A percentile compares a stretch with the other conserved stretches of the same genome.
Conservation (phyloP, 768 basidiomycete genomes). For the Dentipellis sp. region DNA sequence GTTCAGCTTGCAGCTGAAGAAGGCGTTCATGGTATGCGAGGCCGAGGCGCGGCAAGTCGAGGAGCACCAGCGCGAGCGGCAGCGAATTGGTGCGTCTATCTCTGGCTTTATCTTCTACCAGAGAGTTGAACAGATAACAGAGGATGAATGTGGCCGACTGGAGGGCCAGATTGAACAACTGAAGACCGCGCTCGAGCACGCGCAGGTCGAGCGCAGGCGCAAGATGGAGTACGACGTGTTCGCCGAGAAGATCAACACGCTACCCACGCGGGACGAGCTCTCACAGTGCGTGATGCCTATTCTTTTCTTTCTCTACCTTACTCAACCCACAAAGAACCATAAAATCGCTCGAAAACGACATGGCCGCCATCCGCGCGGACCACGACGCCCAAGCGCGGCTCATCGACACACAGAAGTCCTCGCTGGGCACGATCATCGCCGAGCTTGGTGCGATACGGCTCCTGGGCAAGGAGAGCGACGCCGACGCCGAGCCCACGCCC, state of each 20-base stretch:
- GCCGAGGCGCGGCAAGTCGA: slow-evolving; percentile 81
- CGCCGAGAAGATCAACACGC: slow-evolving; percentile 71
- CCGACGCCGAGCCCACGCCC: slow-evolving; percentile 7
- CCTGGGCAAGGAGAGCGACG: slow-evolving; percentile 58
- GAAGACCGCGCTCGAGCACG: slow-evolving; percentile 68
- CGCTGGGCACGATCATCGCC: slow-evolving; percentile 54
- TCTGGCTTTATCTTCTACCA: slow-evolving; percentile 1
- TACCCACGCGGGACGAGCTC: slow-evolving; percentile 70
- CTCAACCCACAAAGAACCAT: slow-evolving; percentile 42
- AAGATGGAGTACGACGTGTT: slow-evolving; percentile 86
- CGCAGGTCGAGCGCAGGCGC: slow-evolving; percentile 61
- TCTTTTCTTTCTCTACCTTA: not conserved
- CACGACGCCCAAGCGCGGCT: slow-evolving; percentile 64
- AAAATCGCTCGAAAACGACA: slow-evolving; percentile 63
- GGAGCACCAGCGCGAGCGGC: slow-evolving; percentile 68
- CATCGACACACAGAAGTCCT: slow-evolving; percentile 58
- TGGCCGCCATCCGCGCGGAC: slow-evolving; percentile 62
- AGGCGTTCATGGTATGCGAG: slow-evolving; percentile 76
- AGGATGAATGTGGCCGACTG: slow-evolving; percentile 60
- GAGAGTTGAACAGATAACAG: slow-evolving; percentile 26
- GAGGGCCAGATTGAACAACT: slow-evolving; percentile 68
- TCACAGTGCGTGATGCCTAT: slow-evolving; percentile 47
- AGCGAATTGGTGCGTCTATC: slow-evolving; percentile 52
- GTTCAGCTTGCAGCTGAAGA: slow-evolving; percentile 67
- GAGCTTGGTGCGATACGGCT: slow-evolving; percentile 55